Base-by-base conservation (phyloP, 1,284 basidiomycete species). In the Tilletia setariae region DNA sequence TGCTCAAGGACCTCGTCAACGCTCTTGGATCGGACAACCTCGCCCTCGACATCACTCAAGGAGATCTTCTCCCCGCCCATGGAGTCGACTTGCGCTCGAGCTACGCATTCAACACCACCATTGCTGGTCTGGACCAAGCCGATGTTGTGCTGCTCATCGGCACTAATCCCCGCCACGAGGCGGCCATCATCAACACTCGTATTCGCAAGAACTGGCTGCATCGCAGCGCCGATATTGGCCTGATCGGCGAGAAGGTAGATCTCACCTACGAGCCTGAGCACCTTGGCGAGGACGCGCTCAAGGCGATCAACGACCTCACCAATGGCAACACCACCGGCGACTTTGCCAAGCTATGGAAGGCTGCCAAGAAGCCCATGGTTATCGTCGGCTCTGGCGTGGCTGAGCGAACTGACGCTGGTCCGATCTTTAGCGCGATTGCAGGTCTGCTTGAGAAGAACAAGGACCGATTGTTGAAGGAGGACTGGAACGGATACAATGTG, bases 121-220 rank as follows among this genome's bases (percentile, higher is more conserved):
- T 99, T 73, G 89, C 92, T 49, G 91, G 92, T 59, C 87, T 95
- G 56, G 95, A 96, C 81, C 87, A 91, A 70, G 94, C 95, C 35
- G 96, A 99, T 81, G 92, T 86, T 43, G 91, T 99, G 74, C 88
- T 98, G 21, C 89, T 99, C 44, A 89, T 98, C 77, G 95, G 95
- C 74, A 97, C 94, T 67, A 98, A 98, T 85, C 95, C 95, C 15
- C 88, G 96, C 62, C 94, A 98, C 83, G 96, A 99, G 85, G 96
- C 94, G 8, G 91, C 96, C 42, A 94, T 98, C 69, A 87, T 98
- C 81, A 98, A 98, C 87, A 94, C 94, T 13, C 91, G 95, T 75
- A 92, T 98, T 80, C 89, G 95, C 81, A 95, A 94, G 87, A 90
- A 89, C 75, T 98, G 92, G 91, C 83, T 98, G 75, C 90, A 93